These are phyloP conservation scores for Fusarium sp. DNA, from an alignment of 2,329 filamentous ascomycete species.

Conservation along the genomic window DNA sequence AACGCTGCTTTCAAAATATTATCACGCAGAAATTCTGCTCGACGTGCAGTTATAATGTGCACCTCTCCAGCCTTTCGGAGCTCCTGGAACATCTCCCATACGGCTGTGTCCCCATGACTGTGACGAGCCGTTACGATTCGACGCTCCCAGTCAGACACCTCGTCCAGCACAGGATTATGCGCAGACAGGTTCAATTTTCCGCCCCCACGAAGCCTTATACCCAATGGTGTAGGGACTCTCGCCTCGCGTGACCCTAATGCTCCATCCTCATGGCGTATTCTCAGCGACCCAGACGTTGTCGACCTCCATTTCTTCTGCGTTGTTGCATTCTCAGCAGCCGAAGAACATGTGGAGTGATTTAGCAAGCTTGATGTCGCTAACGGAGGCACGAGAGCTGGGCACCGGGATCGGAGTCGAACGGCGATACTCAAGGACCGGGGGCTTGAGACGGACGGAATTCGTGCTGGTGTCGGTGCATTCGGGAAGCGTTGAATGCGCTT, in stretches of 20 bases:
- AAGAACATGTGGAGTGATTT: slow-evolving; percentile 11
- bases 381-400: slow-evolving; percentile 32
- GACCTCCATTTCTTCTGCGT: slow-evolving; percentile 10
- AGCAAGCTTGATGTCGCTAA: slow-evolving; percentile 9
- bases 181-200: background rate
- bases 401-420: slow-evolving; percentile 12
- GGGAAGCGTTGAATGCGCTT: slow-evolving; percentile 31
- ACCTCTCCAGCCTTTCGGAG: slow-evolving; percentile 31
- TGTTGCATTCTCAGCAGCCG: slow-evolving; percentile 5
- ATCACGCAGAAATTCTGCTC: slow-evolving; percentile 46
- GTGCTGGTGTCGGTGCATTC: slow-evolving; percentile 27
- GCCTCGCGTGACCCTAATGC: slow-evolving; percentile 27
- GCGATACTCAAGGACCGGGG: slow-evolving; percentile 10
- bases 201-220: slow-evolving; percentile 11
- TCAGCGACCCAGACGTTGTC: slow-evolving; percentile 3
- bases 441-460: slow-evolving; percentile 25
- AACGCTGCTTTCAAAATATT: slow-evolving; percentile 48
- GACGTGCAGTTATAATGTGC: slow-evolving; percentile 35
- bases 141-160: slow-evolving; percentile 34
- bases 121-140: slow-evolving; percentile 34
- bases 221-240: slow-evolving; percentile 15
- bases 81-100: slow-evolving; percentile 45
- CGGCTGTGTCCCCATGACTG: slow-evolving; percentile 38
- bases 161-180: slow-evolving; percentile 7
- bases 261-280: slow-evolving; percentile 20